Conservation (phyloP, 1,284 basidiomycete species). For the Heterobasidion occidentale region DNA sequence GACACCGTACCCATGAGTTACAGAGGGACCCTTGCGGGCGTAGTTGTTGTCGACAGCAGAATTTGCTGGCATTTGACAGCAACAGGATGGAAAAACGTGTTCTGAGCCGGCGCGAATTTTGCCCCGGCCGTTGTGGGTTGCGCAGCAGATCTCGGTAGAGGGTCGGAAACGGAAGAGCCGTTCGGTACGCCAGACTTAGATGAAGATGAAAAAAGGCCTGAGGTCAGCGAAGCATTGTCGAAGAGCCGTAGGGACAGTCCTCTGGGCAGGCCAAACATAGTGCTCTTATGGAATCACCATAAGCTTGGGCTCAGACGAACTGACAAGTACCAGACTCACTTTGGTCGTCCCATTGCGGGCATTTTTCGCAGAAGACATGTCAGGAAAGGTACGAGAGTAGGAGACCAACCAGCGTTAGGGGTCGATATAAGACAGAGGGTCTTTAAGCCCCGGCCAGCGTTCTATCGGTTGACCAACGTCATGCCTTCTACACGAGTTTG, state of each 20-base stretch:
- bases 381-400: conserved; percentile 1
- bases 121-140: background rate
- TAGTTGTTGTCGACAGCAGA: conserved; percentile 6
- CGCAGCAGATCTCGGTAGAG: conserved; percentile 1
- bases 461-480: conserved; percentile 3
- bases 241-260: conserved; percentile 9
- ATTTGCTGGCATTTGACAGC: background rate
- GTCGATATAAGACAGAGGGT: background rate
- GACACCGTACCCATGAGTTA: conserved; percentile 21
- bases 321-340: conserved; percentile 3
- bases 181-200: background rate
- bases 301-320: background rate
- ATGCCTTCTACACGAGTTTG: conserved; percentile 12
- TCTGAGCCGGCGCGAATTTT: conserved; percentile 2
- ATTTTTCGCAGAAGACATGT: conserved; percentile 9
- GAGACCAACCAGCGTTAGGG: conserved; percentile 4
- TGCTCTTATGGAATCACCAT: conserved; percentile 7
- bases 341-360: conserved; percentile 10
- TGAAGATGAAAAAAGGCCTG: conserved; percentile 1
- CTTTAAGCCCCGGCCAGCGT: conserved; percentile 8
- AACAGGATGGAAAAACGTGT: background rate
- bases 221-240: conserved; percentile 5
- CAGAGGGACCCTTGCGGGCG: conserved; percentile 7
- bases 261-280: conserved; percentile 8
- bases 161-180: background rate